Conservation (phyloP, 495 filamentous ascomycete genomes). For the Penicillium tannophilum region DNA sequence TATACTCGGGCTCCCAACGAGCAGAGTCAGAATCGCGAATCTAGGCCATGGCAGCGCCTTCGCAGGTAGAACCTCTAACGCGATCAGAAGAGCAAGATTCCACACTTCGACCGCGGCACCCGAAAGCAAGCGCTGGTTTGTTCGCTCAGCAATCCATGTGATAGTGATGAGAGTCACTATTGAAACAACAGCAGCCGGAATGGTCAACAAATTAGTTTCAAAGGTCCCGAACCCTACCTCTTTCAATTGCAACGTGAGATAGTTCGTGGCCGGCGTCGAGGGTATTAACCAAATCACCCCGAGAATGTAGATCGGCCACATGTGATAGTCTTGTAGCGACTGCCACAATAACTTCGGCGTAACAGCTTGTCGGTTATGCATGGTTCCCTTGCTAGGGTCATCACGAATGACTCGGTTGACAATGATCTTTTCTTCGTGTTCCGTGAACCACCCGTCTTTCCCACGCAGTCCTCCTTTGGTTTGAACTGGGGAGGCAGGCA, state of each 20-base stretch:
- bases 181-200: slow-evolving; percentile 55
- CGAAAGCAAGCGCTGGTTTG: slow-evolving; percentile 53
- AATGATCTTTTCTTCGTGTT: slow-evolving; percentile 61
- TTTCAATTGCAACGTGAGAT: slow-evolving; percentile 15
- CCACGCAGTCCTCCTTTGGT: slow-evolving; percentile 65
- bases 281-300: slow-evolving; percentile 41
- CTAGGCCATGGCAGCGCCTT: slow-evolving; percentile 49
- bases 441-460: slow-evolving; percentile 71
- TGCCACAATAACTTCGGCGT: slow-evolving; percentile 50
- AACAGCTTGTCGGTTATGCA: slow-evolving; percentile 62
- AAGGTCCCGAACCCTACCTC: slow-evolving; percentile 17
- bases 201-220: slow-evolving; percentile 54
- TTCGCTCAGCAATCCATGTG: slow-evolving; percentile 52
- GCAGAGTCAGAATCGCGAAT: slow-evolving; percentile 51
- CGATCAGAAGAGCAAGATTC: slow-evolving; percentile 55
- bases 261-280: slow-evolving; percentile 8
- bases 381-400: slow-evolving; percentile 68
- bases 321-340: slow-evolving; percentile 55
- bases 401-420: slow-evolving; percentile 75
- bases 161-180: slow-evolving; percentile 44
- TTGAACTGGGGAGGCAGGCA: slow-evolving; percentile 67
- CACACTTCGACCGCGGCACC: slow-evolving; percentile 53
- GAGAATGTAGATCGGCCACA: slow-evolving; percentile 57
- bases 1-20: slow-evolving; percentile 58
- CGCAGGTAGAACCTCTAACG: slow-evolving; percentile 42